phyloP scores from a whole-genome alignment of 2,329 filamentous ascomycete genomes.

The Cercospora zeina region DNA sequence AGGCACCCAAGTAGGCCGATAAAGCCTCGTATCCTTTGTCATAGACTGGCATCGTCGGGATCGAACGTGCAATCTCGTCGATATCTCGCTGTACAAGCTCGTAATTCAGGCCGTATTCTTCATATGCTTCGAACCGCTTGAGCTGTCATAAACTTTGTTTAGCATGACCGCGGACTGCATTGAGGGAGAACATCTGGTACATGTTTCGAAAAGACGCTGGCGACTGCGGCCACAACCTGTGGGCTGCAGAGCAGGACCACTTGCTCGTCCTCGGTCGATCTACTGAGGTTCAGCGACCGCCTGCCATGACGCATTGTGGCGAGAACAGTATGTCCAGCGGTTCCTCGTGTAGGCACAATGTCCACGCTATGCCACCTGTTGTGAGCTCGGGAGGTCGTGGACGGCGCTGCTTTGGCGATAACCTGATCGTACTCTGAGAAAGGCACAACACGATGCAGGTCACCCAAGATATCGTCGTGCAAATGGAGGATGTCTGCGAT shows the following conservation, averaged over 20 bases:
- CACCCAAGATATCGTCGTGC: slow-evolving; percentile 76
- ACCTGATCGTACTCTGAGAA: slow-evolving; percentile 56
- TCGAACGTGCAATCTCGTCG: slow-evolving; percentile 64
- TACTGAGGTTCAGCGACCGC: slow-evolving; percentile 50
- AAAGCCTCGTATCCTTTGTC: slow-evolving; percentile 84
- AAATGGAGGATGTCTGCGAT: slow-evolving; percentile 72
- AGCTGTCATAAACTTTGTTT: slow-evolving; percentile 59
- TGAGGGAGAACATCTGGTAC: slow-evolving; percentile 41
- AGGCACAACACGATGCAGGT: slow-evolving; percentile 70
- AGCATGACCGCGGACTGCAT: slow-evolving; percentile 45
- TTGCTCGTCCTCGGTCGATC: slow-evolving; percentile 43
- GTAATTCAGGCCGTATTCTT: slow-evolving; percentile 89
- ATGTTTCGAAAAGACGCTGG: slow-evolving; percentile 55
- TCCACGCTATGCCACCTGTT: slow-evolving; percentile 54
- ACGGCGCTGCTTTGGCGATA: slow-evolving; percentile 19
- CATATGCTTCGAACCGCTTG: slow-evolving; percentile 79
- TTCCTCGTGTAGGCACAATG: slow-evolving; percentile 42
- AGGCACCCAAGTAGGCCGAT: slow-evolving; percentile 70
- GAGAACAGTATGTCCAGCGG: slow-evolving; percentile 32
- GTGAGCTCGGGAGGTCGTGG: slow-evolving; percentile 41
- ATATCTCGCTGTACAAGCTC: slow-evolving; percentile 81
- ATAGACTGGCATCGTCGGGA: slow-evolving; percentile 74
- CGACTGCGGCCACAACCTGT: slow-evolving; percentile 55
- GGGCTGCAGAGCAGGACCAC: slow-evolving; percentile 52
- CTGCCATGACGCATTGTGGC: slow-evolving; percentile 41